Base-by-base conservation (phyloP, 2,329 filamentous ascomycete genomes). In the Colletotrichum australisinense region DNA sequence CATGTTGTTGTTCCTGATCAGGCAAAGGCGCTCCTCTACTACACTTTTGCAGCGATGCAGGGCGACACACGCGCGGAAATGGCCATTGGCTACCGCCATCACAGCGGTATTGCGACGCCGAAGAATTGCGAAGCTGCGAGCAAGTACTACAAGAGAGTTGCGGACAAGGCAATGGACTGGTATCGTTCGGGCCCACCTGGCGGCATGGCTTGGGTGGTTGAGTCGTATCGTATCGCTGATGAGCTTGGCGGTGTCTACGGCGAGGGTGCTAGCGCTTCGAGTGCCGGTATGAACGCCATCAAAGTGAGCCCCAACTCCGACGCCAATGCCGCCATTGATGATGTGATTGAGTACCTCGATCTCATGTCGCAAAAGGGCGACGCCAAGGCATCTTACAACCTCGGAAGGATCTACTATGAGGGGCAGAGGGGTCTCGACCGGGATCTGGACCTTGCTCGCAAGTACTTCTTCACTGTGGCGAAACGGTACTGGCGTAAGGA, bases 311-410 rank as follows among this genome's bases (percentile, higher is more conserved):
- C 92, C 1, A 92, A 93, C 76, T 94, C 94, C 3, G 94, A 97
- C 79, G 91, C 93, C 1, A 93, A 97, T 78, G 95, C 95, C 1
- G 94, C 94, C 19, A 90, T 98, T 72, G 95, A 97, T 78, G 96
- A 99, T 81, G 93, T 98, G 19, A 91, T 99, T 72, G 97, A 99
- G 80, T 99, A 98, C 78, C 87, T 98, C 76, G 94, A 98, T 78
- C 88, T 98, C 55, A 93, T 97, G 88, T 95, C 95, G 6, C 91
- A 95, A 73, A 97, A 97, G 80, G 95, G 95, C 12, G 95, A 98
- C 79, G 90, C 94, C 69, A 95, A 94, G 80, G 94, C 95, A 1
- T 96, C 94, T 0, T 95, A 95, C 78, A 95, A 94, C 74, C 86
- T 98, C 0, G 95, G 94, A 3, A 92, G 94, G 76, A 90, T 97